phyloP scores from a whole-genome alignment of 78 protist genomes.

The Speleostelium caveatum region DNA sequence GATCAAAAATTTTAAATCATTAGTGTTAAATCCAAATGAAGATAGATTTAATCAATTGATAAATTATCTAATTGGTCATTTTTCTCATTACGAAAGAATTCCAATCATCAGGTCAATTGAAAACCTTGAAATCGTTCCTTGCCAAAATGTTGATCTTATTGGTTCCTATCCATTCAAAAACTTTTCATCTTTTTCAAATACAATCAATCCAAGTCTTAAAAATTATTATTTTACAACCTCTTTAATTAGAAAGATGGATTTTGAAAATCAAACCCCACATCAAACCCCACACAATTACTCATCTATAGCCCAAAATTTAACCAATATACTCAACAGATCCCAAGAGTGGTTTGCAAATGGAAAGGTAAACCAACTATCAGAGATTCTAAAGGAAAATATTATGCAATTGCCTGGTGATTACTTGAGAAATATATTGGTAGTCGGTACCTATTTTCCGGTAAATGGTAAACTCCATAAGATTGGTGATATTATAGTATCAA shows the following conservation, averaged over 20 bases:
- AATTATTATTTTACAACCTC: background rate
- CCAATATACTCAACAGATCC: background rate
- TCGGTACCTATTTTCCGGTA: background rate
- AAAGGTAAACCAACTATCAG: background rate
- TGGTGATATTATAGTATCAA: background rate
- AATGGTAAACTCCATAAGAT: background rate
- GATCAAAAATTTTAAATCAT: background rate
- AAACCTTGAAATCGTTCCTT: slow-evolving; percentile 9
- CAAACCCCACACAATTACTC: background rate
- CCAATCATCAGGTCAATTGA: background rate
- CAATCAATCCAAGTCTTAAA: background rate
- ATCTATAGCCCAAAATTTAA: background rate
- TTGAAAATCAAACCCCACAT: background rate
- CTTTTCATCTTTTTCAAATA: background rate
- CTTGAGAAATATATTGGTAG: no score
- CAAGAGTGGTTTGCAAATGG: background rate
- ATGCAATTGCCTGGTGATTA: background rate
- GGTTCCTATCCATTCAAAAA: background rate
- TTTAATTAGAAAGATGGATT: background rate
- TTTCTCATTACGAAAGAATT: background rate
- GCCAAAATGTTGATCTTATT: background rate
- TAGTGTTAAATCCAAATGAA: background rate
- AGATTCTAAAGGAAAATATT: no score
- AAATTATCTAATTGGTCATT: no score
- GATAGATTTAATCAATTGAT: background rate